phyloP scores from a whole-genome alignment of 257 asterid genomes.

The Buddleja alternifolia region DNA sequence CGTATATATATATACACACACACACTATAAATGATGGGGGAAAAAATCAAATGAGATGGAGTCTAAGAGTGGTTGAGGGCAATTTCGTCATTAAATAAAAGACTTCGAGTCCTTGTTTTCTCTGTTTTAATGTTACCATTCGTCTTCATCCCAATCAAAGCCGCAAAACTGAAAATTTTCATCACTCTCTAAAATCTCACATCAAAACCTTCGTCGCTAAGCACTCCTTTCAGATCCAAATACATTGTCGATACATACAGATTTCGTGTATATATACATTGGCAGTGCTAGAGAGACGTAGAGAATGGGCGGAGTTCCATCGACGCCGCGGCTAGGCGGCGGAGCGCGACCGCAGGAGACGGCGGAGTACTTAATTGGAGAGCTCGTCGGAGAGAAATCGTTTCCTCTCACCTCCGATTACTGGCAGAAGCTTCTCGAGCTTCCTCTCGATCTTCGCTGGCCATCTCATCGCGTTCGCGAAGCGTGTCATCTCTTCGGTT shows the following conservation, averaged over 20 bases:
- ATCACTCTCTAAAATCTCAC: slow-evolving; percentile 29
- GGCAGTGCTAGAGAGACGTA: slow-evolving; percentile 14
- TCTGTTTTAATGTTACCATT: slow-evolving; percentile 12
- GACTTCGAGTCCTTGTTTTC: slow-evolving; percentile 6
- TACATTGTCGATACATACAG: slow-evolving; percentile 23
- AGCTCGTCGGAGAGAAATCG: slow-evolving; percentile 77
- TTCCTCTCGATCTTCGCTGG: slow-evolving; percentile 88
- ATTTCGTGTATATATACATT: not conserved
- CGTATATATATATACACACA: no score
- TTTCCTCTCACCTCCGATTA: slow-evolving; percentile 81
- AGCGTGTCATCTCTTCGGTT: slow-evolving; percentile 84
- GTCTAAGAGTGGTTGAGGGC: slow-evolving; percentile 26
- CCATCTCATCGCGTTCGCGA: slow-evolving; percentile 67
- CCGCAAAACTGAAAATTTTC: not conserved
- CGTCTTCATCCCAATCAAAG: slow-evolving; percentile 29
- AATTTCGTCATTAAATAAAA: slow-evolving; percentile 28
- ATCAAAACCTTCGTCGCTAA: slow-evolving; percentile 33
- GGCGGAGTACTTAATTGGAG: slow-evolving; percentile 79
- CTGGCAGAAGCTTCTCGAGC: slow-evolving; percentile 97
- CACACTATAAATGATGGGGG: no score
- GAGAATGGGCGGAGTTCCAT: slow-evolving; percentile 88
- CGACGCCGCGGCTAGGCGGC: slow-evolving; percentile 73
- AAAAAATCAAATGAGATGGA: not conserved
- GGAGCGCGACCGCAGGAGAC: slow-evolving; percentile 71
- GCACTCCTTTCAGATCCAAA: slow-evolving; percentile 29